phyloP scores from a whole-genome alignment of 2,329 filamentous ascomycete genomes.

The Pseudogymnoascus verrucosus region DNA sequence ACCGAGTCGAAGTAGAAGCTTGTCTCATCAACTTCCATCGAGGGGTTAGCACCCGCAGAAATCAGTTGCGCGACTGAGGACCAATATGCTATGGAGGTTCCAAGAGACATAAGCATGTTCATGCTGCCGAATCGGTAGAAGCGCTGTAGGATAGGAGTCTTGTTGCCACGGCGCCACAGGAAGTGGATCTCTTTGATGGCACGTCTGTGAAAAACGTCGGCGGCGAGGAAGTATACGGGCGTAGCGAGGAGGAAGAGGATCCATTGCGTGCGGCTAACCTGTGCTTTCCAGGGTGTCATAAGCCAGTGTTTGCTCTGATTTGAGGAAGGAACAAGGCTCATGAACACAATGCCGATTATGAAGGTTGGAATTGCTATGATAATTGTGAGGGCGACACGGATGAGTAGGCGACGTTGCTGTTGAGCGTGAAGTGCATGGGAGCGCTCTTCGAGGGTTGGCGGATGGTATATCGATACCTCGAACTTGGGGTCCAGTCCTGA shows the following conservation, averaged over 20 bases:
- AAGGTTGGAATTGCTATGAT: constrained; percentile 73
- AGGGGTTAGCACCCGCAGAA: constrained; percentile 29
- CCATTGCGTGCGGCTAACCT: constrained; percentile 70
- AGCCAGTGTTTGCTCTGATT: constrained; percentile 55
- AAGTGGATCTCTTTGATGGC: constrained; percentile 70
- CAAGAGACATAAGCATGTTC: constrained; percentile 82
- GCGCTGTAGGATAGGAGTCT: constrained; percentile 59
- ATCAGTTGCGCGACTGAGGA: constrained; percentile 70
- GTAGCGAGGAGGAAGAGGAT: constrained; percentile 74
- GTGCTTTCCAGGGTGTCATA: constrained; percentile 56
- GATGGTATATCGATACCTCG: constrained; percentile 63
- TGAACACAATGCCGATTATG: constrained; percentile 81
- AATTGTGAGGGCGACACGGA: constrained; percentile 62
- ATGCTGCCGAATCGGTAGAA: constrained; percentile 91
- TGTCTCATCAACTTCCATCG: constrained; percentile 41
- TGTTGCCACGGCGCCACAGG: constrained; percentile 67
- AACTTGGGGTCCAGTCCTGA: constrained; percentile 58
- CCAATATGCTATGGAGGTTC: constrained; percentile 77
- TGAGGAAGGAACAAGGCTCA: constrained; percentile 63
- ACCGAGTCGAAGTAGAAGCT: constrained; percentile 73
- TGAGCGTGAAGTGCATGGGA: constrained; percentile 63
- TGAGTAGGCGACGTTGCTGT: constrained; percentile 60
- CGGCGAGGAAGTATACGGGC: constrained; percentile 78
- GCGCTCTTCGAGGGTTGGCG: constrained; percentile 75
- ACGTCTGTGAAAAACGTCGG: constrained; percentile 74